Base-by-base conservation (phyloP, 495 filamentous ascomycete species). In the Astrothelium subdiscretum region DNA sequence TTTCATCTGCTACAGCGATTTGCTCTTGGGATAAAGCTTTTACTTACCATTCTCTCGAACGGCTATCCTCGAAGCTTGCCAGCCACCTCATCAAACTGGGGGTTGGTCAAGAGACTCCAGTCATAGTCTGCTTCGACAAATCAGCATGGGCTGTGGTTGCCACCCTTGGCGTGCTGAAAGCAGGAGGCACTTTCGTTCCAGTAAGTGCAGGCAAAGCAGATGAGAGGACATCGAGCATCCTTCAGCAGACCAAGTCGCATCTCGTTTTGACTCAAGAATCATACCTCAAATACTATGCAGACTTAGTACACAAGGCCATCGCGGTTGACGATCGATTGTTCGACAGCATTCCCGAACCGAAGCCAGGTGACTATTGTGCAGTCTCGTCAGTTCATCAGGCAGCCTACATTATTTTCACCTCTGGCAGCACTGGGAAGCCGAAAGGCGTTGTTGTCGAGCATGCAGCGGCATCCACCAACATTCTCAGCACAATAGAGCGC, bases 401-500 rank as follows among this genome's bases (percentile, higher is more conserved):
- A 15, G 66, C 75, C 64, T 72, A 87, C 70, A 73, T 83, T 2
- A 80, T 89, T 18, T 88, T 83, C 67, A 88, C 86, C 0, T 85
- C 81, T 38, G 86, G 86, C 2, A 85, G 78, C 31, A 87, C 83
- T 0, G 87, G 87, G 0, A 71, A 74, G 2, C 87, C 86, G 0
- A 90, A 92, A 67, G 85, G 86, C 26, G 82, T 90, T 13, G 76
- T 85, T 31, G 77, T 92, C 35, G 87, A 86, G 2, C 83, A 86
- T 62, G 73, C 76, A 2, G 88, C 86, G 65, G 75, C 91, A 31
- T 72, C 85, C 43, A 85, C 83, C 71, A 90, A 90, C 65, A 74
- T 92, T 11, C 73, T 80, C 22, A 75, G 77, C 5, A 72, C 92
- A 11, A 72, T 76, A 5, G 71, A 76, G 11, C 73, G 86, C 2